phyloP scores from a whole-genome alignment of 1,139 yeast genomes.

The Kodamaea sp. region DNA sequence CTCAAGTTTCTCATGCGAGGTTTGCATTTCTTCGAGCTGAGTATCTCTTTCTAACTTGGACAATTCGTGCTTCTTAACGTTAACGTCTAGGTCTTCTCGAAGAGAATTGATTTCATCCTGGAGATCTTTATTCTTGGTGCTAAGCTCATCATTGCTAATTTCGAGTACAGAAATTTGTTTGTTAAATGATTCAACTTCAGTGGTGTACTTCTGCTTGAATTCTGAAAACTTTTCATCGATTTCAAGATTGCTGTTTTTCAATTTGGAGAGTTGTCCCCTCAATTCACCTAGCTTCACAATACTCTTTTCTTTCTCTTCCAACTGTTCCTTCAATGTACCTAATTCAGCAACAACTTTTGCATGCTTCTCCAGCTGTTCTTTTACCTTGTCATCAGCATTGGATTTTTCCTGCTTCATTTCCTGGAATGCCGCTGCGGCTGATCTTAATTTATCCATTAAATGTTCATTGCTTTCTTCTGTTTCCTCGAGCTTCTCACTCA shows the following conservation, averaged over 20 bases:
- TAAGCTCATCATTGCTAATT: slow-evolving; percentile 2
- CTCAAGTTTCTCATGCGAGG: slow-evolving; percentile 4
- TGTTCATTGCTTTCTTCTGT: slow-evolving; percentile 37
- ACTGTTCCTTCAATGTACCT: slow-evolving; percentile 11
- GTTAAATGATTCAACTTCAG: background rate
- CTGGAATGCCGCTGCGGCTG: slow-evolving; percentile 49
- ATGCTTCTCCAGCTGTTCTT: slow-evolving; percentile 5
- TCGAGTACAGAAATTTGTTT: slow-evolving; percentile 3
- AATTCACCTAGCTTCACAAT: too few species aligned
- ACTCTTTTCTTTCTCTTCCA: slow-evolving; percentile 3
- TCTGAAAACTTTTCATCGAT: background rate
- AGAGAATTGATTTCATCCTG: slow-evolving; percentile 15
- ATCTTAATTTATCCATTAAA: slow-evolving; percentile 45
- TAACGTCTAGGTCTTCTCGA: slow-evolving; percentile 6
- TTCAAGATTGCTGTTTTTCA: too few species aligned
- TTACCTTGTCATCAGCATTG: slow-evolving; percentile 12
- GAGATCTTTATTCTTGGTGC: slow-evolving; percentile 12
- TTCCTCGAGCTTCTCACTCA: slow-evolving; percentile 27
- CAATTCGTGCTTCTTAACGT: slow-evolving; percentile 1
- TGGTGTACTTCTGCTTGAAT: background rate
- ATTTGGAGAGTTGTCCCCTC: too few species aligned
- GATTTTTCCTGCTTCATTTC: slow-evolving; percentile 33
- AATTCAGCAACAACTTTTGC: slow-evolving; percentile 7
- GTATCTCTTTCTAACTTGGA: background rate
- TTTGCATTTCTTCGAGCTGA: slow-evolving; percentile 20